Conservation (phyloP, 2,329 filamentous ascomycete species). For the Sclerotinia subarctica region DNA sequence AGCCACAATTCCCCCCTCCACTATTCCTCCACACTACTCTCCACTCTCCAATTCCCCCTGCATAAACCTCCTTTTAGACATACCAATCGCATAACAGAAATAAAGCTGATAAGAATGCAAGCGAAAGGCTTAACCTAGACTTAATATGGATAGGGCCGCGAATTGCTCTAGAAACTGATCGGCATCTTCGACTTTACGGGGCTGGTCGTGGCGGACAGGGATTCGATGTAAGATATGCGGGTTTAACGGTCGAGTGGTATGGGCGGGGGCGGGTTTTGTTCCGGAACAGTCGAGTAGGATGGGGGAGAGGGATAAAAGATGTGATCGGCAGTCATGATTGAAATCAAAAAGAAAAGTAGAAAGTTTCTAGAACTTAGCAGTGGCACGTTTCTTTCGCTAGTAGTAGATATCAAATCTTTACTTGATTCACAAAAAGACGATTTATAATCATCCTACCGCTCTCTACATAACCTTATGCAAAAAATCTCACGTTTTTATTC, state of each 20-base stretch:
- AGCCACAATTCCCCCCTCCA: background rate
- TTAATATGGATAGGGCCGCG: background rate
- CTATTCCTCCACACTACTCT: background rate
- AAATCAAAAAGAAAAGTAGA: background rate
- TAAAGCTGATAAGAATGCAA: background rate
- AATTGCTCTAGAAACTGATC: background rate
- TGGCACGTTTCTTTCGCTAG: background rate
- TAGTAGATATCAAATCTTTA: too few species aligned
- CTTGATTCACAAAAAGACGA: too few species aligned
- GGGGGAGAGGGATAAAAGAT: background rate
- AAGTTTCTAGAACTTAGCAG: too few species aligned
- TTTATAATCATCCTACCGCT: too few species aligned
- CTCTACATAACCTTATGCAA: too few species aligned
- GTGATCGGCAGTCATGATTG: background rate
- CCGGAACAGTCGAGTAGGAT: background rate
- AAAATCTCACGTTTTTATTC: background rate
- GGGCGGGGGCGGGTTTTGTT: background rate
- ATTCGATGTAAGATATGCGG: background rate
- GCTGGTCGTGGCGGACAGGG: background rate
- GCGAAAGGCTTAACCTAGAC: background rate
- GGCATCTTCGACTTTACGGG: background rate
- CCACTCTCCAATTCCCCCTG: background rate
- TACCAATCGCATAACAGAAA: background rate
- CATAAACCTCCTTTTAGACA: background rate
- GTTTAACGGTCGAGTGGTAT: background rate